Evolutionary conservation across 495 filamentous ascomycete species (phyloP).

Genomic region (Saxophila tyrrhenica): DNA sequence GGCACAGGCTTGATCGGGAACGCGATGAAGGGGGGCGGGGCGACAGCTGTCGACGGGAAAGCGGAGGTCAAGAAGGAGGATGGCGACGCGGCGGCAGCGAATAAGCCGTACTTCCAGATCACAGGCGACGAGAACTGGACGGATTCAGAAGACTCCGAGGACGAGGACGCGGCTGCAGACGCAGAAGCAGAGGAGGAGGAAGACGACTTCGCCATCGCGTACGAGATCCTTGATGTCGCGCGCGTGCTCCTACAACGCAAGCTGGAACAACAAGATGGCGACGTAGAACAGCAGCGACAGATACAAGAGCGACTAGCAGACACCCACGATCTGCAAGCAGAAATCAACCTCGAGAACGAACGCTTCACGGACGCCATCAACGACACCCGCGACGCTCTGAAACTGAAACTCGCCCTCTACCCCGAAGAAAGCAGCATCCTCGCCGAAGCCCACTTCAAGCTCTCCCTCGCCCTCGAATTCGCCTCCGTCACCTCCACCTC

Average conservation of each 20-base stretch:
- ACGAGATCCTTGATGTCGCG: constrained; percentile 82
- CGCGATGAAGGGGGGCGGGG: constrained; percentile 24
- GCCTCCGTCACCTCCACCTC: constrained; percentile 57
- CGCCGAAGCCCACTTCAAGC: constrained; percentile 90
- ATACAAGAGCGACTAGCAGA: constrained; percentile 79
- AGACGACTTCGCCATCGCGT: constrained; percentile 82
- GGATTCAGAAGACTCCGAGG: constrained; percentile 61
- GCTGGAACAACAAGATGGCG: constrained; percentile 35
- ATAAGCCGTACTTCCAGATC: constrained; percentile 79
- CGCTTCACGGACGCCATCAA: constrained; percentile 69
- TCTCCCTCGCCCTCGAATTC: constrained; percentile 92
- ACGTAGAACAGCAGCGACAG: constrained; percentile 43
- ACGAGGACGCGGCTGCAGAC: constrained; percentile 31
- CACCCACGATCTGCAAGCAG: constrained; percentile 79
- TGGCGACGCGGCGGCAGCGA: constrained; percentile 31
- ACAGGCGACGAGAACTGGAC: constrained; percentile 90
- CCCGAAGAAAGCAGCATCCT: constrained; percentile 67
- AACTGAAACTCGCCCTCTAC: constrained; percentile 64
- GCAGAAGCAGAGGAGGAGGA: constrained; percentile 51
- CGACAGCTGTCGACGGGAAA: constrained; percentile 32
- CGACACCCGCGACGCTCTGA: constrained; percentile 64
- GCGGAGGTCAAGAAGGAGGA: constrained; percentile 30
- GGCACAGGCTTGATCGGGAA: constrained; percentile 11
- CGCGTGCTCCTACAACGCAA: constrained; percentile 64
- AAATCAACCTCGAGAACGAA: constrained; percentile 92